Evolutionary conservation across 2,329 filamentous ascomycete genomes (phyloP).

Genomic region (Cladophialophora yegresii): DNA sequence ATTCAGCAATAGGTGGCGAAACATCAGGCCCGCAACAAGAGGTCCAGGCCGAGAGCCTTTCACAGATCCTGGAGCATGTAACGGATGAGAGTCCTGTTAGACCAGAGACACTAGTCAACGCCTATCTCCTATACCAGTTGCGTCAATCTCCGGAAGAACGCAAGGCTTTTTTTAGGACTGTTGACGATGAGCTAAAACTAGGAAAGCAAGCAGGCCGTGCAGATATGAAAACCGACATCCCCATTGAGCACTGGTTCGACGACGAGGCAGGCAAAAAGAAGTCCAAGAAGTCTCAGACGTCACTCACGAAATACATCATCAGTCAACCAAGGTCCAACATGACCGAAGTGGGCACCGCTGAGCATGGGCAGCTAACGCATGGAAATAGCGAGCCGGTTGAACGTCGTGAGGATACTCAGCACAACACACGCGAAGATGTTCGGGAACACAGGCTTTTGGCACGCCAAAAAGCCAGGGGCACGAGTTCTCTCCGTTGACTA

Average conservation of each 20-base stretch:
- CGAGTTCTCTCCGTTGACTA: not conserved
- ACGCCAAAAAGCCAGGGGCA: not conserved
- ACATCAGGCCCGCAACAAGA: not conserved
- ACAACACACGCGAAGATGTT: not conserved
- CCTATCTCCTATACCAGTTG: conserved; percentile 18
- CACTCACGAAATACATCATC: not conserved
- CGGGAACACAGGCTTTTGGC: not conserved
- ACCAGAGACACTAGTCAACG: conserved; percentile 9
- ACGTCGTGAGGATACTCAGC: not conserved
- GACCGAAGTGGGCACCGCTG: not conserved
- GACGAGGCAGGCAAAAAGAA: not conserved
- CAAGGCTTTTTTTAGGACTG: not conserved
- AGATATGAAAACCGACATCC: not conserved
- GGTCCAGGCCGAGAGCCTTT: not conserved
- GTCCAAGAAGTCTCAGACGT: not conserved
- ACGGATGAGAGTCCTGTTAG: not conserved
- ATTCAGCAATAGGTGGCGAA: not conserved
- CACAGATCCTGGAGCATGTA: not conserved
- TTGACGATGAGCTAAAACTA: not conserved
- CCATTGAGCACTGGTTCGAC: not conserved
- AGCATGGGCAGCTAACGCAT: not conserved
- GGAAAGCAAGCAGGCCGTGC: not conserved
- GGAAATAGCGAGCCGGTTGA: not conserved
- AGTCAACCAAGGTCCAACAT: not conserved
- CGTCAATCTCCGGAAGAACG: not conserved